Evolutionary conservation across 768 basidiomycete genomes (phyloP).

Genomic region (Epithele typhae): DNA sequence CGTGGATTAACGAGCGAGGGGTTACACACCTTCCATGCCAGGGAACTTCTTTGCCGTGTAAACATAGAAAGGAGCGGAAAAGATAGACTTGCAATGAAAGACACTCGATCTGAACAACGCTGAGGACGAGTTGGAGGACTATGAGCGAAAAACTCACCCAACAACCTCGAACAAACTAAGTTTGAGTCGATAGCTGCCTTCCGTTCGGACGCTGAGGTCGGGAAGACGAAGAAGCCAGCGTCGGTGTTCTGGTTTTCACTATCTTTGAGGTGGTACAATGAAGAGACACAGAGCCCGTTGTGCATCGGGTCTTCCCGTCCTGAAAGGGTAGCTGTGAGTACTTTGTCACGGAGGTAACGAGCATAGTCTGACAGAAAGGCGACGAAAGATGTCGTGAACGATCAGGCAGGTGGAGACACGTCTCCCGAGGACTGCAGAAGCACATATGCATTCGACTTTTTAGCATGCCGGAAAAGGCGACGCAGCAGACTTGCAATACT

Average conservation of each 20-base stretch:
- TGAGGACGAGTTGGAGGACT: not conserved
- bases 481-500: too few relatives aligned
- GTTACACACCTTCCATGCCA: constrained; percentile 80
- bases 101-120: constrained; percentile 61
- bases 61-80: constrained; percentile 87
- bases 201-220: constrained; percentile 90
- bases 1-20: not conserved
- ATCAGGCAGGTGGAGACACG: too few relatives aligned
- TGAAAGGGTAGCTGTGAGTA: too few relatives aligned
- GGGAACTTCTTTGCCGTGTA: constrained; percentile 97
- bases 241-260: constrained; percentile 57
- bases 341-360: not conserved
- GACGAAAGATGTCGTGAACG: too few relatives aligned
- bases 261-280: constrained; percentile 82
- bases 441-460: too few relatives aligned
- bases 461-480: too few relatives aligned
- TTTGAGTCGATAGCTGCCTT: constrained; percentile 81
- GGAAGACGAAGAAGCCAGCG: constrained; percentile 95
- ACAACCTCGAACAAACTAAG: constrained; percentile 86
- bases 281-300: constrained; percentile 90
- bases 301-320: constrained; percentile 89
- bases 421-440: too few relatives aligned
- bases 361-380: not conserved
- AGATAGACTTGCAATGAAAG: constrained; percentile 86
- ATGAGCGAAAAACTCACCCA: constrained; percentile 52